Percentiles rank a stretch among this genome's conserved stretches.
Evolutionary conservation across 106 monocot species (phyloP).

Genomic region (Acorus gramineus): DNA sequence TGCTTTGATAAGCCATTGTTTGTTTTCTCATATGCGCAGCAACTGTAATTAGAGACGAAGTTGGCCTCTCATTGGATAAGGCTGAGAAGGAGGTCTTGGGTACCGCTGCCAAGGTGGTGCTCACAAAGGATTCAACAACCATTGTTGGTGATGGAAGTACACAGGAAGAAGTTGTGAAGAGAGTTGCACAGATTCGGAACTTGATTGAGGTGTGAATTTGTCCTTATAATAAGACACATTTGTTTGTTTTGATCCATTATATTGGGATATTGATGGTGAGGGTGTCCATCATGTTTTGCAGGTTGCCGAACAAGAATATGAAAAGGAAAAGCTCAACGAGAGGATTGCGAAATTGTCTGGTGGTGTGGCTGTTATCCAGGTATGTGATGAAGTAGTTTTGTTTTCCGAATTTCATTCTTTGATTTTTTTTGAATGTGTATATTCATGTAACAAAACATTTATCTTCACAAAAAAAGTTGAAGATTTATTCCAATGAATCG

Average conservation of each 20-base stretch:
- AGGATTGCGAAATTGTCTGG: conserved; percentile 76
- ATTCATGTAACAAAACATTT: no score
- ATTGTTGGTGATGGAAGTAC: conserved; percentile 72
- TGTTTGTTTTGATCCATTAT: neutral
- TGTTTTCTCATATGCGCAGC: conserved; percentile 19
- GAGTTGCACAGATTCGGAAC: conserved; percentile 55
- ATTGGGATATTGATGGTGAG: neutral
- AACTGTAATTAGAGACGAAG: conserved; percentile 66
- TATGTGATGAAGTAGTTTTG: neutral
- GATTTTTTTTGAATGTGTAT: no score
- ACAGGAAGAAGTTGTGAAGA: conserved; percentile 54
- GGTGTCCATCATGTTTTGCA: conserved; percentile 8
- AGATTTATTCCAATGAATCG: no score
- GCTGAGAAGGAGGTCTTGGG: conserved; percentile 62
- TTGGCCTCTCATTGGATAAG: conserved; percentile 60
- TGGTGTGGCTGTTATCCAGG: conserved; percentile 84
- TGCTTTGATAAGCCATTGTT: neutral
- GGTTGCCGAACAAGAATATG: conserved; percentile 65
- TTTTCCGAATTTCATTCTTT: no score
- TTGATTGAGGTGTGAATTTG: conserved; percentile 43
- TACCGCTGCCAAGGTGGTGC: conserved; percentile 56
- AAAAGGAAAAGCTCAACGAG: conserved; percentile 69
- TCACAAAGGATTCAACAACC: conserved; percentile 58
- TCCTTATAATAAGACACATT: neutral
- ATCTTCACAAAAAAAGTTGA: no score